Base-by-base conservation (phyloP, 768 basidiomycete species). In the Russula brevipes region DNA sequence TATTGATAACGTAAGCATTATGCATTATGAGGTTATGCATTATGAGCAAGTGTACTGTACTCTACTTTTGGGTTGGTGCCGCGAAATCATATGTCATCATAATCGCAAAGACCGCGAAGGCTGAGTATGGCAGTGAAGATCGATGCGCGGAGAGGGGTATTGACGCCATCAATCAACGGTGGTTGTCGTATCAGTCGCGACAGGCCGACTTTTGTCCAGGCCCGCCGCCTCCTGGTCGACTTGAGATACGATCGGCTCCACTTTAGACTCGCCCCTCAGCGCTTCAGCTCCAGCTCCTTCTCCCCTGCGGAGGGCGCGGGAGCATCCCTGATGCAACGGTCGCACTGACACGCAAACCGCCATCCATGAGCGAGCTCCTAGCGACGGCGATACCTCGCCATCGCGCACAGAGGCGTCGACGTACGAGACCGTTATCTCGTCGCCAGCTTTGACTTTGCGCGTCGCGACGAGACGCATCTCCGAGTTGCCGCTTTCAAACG, bases 351-450 rank as follows among this genome's bases (percentile, higher is more conserved):
- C 11, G 88, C 84, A 71, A 93, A 91, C 61, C 81, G 79, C 91
- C 91, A 94, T 39, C 91, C 91, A 47, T 87, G 80, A 30, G 82
- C 89, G 42, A 94, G 80, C 76, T 91, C 88, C 68, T 79, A 77
- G 38, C 91, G 81, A 66, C 91, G 78, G 49, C 87, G 79, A 60
- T 83, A 78, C 59, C 88, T 79, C 56, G 33, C 70, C 82, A 1
- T 77, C 71, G 61, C 77, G 82, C 69, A 83, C 82, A 0, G 76
- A 74, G 66, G 86, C 82, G 66, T 91, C 88, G 55, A 91, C 87
- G 69, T 82, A 94, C 1, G 91, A 84, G 57, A 92, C 79, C 33
- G 85, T 85, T 54, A 94, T 76, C 69, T 87, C 82, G 47, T 93
- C 89, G 47, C 91, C 91, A 68, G 82, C 81, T 71, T 88, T 85